Conservation (phyloP, 2,329 filamentous ascomycete genomes). For the Didymella pinodella region DNA sequence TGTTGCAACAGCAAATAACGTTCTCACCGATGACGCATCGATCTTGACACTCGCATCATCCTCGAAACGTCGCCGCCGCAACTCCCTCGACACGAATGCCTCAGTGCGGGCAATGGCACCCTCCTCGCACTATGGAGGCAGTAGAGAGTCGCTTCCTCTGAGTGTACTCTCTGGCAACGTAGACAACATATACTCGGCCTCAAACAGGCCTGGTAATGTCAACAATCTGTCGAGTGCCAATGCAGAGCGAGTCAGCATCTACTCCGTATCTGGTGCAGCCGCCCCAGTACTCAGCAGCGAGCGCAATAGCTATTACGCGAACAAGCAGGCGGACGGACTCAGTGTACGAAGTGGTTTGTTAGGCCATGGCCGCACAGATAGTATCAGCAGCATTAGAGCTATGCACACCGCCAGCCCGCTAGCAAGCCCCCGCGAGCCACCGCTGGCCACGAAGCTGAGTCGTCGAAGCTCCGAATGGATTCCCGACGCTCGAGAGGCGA, state of each 20-base stretch:
- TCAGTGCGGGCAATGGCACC: conserved; percentile 85
- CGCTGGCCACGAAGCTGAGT: conserved; percentile 42
- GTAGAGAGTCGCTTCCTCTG: conserved; percentile 78
- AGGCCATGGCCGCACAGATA: conserved; percentile 82
- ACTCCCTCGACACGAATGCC: conserved; percentile 85
- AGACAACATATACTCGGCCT: conserved; percentile 60
- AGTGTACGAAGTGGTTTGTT: conserved; percentile 80
- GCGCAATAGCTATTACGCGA: conserved; percentile 80
- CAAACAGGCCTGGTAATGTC: conserved; percentile 60
- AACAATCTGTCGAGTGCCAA: conserved; percentile 59
- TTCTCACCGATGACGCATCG: conserved; percentile 84
- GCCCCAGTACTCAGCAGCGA: conserved; percentile 74
- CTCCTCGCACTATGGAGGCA: conserved; percentile 81
- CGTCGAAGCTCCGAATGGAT: conserved; percentile 50
- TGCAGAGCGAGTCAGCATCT: conserved; percentile 79
- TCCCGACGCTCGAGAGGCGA: conserved; percentile 39
- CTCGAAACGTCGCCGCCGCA: conserved; percentile 76
- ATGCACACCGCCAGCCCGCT: conserved; percentile 64
- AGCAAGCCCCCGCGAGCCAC: conserved; percentile 59
- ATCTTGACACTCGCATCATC: conserved; percentile 86
- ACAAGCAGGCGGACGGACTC: conserved; percentile 69
- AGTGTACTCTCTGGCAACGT: conserved; percentile 77
- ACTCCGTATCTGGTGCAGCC: conserved; percentile 72
- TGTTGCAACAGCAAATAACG: conserved; percentile 80
- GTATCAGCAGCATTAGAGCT: conserved; percentile 74